These are phyloP conservation scores for Botrytis pseudocinerea DNA, from an alignment of 2,329 filamentous ascomycete genomes.

Conservation along the genomic window DNA sequence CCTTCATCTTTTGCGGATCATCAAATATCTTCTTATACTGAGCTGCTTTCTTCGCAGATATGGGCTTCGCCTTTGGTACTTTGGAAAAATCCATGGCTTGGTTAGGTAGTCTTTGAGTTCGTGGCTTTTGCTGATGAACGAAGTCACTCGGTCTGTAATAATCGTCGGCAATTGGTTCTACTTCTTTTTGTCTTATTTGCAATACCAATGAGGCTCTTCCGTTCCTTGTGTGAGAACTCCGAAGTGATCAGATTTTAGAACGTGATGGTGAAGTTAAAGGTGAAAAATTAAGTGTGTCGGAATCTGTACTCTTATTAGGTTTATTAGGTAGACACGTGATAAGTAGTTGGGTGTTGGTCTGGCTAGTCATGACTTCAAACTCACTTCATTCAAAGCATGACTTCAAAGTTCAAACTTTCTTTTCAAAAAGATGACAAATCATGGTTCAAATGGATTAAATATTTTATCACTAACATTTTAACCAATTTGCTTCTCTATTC, in stretches of 20 bases:
- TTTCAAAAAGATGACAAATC: background rate
- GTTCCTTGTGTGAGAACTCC: background rate
- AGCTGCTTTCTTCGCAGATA: background rate
- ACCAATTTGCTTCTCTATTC: too few species aligned
- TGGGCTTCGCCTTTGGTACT: background rate
- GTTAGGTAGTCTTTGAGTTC: background rate
- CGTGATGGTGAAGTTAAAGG: background rate
- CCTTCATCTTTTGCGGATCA: background rate
- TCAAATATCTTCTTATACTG: background rate
- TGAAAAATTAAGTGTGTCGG: background rate
- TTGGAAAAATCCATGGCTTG: background rate
- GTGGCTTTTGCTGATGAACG: background rate
- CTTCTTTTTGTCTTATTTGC: background rate
- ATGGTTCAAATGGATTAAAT: background rate
- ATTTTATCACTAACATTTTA: too few species aligned
- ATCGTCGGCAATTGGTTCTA: background rate
- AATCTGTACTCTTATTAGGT: background rate
- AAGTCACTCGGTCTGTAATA: background rate
- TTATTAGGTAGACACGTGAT: too few species aligned
- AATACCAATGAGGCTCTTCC: background rate
- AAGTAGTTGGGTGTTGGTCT: background rate
- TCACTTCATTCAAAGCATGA: background rate
- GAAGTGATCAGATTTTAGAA: background rate
- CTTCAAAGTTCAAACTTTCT: background rate
- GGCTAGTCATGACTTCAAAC: background rate